Base-by-base conservation (phyloP, 1,284 basidiomycete species). In the Gymnopus androsaceus region DNA sequence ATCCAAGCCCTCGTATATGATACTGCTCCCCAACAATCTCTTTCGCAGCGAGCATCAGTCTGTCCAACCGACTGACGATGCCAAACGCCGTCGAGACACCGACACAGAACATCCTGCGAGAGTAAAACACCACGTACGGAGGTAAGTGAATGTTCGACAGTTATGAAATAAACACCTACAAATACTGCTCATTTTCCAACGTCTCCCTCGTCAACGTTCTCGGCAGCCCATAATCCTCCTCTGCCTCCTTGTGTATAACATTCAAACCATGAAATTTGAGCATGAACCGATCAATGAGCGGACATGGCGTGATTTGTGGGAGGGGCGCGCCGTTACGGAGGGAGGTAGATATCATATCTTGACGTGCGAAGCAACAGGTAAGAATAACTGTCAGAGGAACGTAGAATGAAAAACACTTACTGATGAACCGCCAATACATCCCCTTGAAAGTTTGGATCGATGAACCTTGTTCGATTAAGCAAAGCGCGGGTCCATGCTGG, bases 241-340 rank as follows among this genome's bases (percentile, higher is more conserved):
- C 86, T 0, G 79, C 78, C 45, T 87, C 84, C 57, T 82, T 77
- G 23, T 84, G 78, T 21, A 88, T 78, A 21, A 89, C 75, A 46
- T 87, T 81, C 28, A 90, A 67, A 0, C 86, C 87, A 47, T 85
- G 81, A 36, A 73, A 75, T 50, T 78, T 72, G n/a, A 76, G 67
- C 74, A 86, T 79, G 64, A 92, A 92, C 7, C 92, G 79, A 63
- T 92, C 85, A 0, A 94, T 73, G 3, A 95, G 76, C 0, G 92
- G 92, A 61, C 87, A 89, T 0, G 92, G 90, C 0, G 91, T 94
- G 45, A 95, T 90, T 65, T 95, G 93, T 0, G 93, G 93, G 17
- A 95, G 72, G 0, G 93, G 85, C 12, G 75, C 75, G 3, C 89
- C 92, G 0, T 86, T 88, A n/a, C 87, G 80, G 30, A 95, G 73